A percentile compares a stretch with the other conserved stretches of the same genome.
phyloP scores from a whole-genome alignment of 78 protist species.

The Emiliania huxleyi region DNA sequence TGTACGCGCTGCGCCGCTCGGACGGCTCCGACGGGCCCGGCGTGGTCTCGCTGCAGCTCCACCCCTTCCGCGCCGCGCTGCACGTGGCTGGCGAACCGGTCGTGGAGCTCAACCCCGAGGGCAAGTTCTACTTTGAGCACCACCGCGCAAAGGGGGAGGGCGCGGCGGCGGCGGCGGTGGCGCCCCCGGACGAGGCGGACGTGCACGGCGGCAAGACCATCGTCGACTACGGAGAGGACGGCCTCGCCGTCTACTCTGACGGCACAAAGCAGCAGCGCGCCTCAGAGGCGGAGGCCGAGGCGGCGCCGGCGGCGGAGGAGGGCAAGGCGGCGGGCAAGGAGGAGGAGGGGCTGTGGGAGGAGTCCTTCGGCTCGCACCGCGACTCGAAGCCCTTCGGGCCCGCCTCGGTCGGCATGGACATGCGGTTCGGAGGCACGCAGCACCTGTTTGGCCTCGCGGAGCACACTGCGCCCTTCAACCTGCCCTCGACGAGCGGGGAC shows the following conservation, averaged over 20 bases:
- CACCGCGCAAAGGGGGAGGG: not conserved
- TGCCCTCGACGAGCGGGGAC: conserved; percentile 50
- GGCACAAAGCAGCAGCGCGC: not conserved
- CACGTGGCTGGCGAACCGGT: not conserved
- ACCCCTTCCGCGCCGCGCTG: conserved; percentile 1
- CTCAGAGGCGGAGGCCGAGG: not conserved
- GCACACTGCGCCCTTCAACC: conserved; percentile 78
- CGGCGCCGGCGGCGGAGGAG: not conserved
- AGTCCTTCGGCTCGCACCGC: conserved; percentile 28
- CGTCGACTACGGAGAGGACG: conserved; percentile 11
- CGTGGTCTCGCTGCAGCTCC: not conserved
- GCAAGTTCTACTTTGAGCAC: conserved; percentile 38
- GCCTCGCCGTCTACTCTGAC: not conserved
- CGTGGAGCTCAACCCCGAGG: conserved; percentile 13
- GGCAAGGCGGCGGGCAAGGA: not conserved
- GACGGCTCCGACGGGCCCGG: not conserved
- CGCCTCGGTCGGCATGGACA: conserved; percentile 66
- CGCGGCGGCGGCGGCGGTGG: not conserved
- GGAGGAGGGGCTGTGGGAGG: conserved; percentile 56
- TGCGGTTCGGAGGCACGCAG: conserved; percentile 63
- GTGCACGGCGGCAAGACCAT: not conserved
- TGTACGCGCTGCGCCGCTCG: not conserved
- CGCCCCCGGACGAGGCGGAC: not conserved
- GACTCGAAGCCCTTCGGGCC: conserved; percentile 52
- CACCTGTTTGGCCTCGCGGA: conserved; percentile 93